Evolutionary conservation across 176 grass and related monocot species (phyloP).

Genomic region (Zea mays): DNA sequence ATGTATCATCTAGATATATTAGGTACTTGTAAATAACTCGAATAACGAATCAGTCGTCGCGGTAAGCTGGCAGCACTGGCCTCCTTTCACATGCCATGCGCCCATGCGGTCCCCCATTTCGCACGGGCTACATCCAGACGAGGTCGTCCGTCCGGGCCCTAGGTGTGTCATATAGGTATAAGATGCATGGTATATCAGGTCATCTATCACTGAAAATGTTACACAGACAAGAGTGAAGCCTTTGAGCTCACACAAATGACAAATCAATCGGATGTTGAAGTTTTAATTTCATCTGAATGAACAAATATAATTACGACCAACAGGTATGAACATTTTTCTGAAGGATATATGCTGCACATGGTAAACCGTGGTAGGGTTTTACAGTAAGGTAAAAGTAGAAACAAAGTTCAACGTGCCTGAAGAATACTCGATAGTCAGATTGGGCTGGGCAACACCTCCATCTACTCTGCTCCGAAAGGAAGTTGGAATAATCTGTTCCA

Average conservation of each 20-base stretch:
- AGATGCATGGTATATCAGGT: not conserved
- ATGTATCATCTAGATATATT: too few species aligned
- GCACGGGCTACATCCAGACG: too few species aligned
- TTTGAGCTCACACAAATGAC: not conserved
- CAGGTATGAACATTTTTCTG: slow-evolving; percentile 10
- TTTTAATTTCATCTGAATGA: not conserved
- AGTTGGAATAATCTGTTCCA: slow-evolving; percentile 4
- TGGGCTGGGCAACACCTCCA: slow-evolving; percentile 17
- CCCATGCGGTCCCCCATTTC: too few species aligned
- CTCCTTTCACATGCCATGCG: too few species aligned
- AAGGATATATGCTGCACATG: slow-evolving; percentile 32
- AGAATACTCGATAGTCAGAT: not conserved
- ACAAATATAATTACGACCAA: slow-evolving; percentile 4
- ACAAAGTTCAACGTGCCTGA: slow-evolving; percentile 18
- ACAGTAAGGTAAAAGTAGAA: slow-evolving; percentile 8
- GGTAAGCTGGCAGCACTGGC: too few species aligned
- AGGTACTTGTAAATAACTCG: too few species aligned
- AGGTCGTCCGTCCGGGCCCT: too few species aligned
- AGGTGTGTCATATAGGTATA: not conserved
- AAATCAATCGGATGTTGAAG: not conserved
- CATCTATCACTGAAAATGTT: slow-evolving; percentile 13
- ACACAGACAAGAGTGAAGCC: not conserved
- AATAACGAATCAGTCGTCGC: too few species aligned
- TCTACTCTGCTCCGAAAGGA: slow-evolving; percentile 22
- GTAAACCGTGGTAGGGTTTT: slow-evolving; percentile 8